Percentiles rank a stretch among this genome's conserved stretches.
Evolutionary conservation across 2,329 filamentous ascomycete genomes (phyloP).

Genomic region (Elsinoe batatas): DNA sequence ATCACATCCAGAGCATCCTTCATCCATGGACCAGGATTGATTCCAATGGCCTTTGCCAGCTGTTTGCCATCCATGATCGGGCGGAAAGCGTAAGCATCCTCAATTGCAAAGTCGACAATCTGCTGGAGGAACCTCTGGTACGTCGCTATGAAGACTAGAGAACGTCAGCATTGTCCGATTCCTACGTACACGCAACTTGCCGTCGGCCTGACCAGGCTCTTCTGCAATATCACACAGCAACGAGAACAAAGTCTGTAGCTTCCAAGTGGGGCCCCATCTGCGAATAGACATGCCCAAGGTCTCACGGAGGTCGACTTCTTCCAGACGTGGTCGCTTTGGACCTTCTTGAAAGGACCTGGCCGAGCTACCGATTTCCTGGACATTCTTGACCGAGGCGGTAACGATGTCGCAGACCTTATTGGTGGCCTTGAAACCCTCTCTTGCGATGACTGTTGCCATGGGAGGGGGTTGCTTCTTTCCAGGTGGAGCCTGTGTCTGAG

Average conservation of each 20-base stretch:
- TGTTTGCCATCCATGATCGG: constrained; percentile 61
- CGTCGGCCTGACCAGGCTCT: constrained; percentile 29
- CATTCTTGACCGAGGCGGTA: constrained; percentile 53
- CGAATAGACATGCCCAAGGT: constrained; percentile 65
- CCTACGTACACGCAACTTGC: constrained; percentile 28
- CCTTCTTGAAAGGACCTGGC: constrained; percentile 45
- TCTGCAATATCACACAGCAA: constrained; percentile 52
- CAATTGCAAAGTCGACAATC: constrained; percentile 41
- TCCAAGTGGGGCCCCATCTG: constrained; percentile 63
- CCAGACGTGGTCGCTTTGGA: constrained; percentile 36
- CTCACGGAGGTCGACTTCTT: constrained; percentile 42
- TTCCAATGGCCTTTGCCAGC: constrained; percentile 56
- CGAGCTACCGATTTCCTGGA: constrained; percentile 50
- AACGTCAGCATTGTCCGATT: neutral
- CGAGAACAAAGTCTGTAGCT: constrained; percentile 58
- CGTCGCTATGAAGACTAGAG: constrained; percentile 36
- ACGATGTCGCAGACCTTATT: constrained; percentile 66
- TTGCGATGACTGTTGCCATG: constrained; percentile 52
- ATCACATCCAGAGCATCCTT: constrained; percentile 66
- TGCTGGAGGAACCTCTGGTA: constrained; percentile 47
- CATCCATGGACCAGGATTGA: constrained; percentile 75
- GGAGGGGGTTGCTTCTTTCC: constrained; percentile 47
- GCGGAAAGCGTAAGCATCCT: constrained; percentile 40
- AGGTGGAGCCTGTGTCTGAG: constrained; percentile 29
- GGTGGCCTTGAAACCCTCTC: constrained; percentile 69